Conservation (phyloP, 2,329 filamentous ascomycete species). For the Spiromastix sp. region DNA sequence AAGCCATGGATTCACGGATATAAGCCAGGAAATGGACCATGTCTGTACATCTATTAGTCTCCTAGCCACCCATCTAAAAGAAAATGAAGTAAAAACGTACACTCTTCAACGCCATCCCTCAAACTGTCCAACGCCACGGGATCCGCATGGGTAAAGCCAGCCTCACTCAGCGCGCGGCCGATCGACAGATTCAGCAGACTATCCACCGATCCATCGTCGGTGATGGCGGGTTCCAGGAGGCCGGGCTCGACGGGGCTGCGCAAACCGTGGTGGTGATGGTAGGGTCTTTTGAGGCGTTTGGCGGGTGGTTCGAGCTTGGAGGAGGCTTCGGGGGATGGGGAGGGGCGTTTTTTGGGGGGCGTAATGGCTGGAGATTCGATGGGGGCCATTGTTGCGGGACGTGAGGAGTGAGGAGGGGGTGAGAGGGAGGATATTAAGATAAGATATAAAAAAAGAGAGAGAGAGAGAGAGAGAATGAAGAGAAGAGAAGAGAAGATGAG, state of each 20-base stretch:
- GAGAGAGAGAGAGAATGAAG: background rate
- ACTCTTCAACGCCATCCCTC: slow-evolving; percentile 46
- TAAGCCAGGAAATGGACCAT: slow-evolving; percentile 44
- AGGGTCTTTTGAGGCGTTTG: slow-evolving; percentile 29
- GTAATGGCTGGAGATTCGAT: slow-evolving; percentile 8
- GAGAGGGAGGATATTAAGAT: slow-evolving; percentile 1
- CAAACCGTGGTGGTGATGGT: slow-evolving; percentile 34
- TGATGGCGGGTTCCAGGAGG: slow-evolving; percentile 29
- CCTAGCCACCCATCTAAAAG: background rate
- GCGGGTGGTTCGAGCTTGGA: slow-evolving; percentile 9
- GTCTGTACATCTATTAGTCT: slow-evolving; percentile 26
- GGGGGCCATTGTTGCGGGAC: slow-evolving; percentile 23
- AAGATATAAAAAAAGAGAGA: background rate
- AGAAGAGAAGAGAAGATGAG: background rate
- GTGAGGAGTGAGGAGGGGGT: no score
- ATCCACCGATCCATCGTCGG: slow-evolving; percentile 44
- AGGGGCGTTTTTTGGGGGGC: slow-evolving; percentile 24
- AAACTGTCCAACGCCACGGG: slow-evolving; percentile 49
- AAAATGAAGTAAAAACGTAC: slow-evolving; percentile 31
- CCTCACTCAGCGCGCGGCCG: slow-evolving; percentile 38
- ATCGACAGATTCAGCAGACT: slow-evolving; percentile 47
- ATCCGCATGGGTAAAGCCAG: slow-evolving; percentile 46
- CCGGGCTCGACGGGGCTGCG: slow-evolving; percentile 22
- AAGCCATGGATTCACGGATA: slow-evolving; percentile 48
- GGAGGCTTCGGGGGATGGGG: slow-evolving; percentile 13